Conservation (phyloP, 495 filamentous ascomycete species). For the Aspergillus homomorphus region DNA sequence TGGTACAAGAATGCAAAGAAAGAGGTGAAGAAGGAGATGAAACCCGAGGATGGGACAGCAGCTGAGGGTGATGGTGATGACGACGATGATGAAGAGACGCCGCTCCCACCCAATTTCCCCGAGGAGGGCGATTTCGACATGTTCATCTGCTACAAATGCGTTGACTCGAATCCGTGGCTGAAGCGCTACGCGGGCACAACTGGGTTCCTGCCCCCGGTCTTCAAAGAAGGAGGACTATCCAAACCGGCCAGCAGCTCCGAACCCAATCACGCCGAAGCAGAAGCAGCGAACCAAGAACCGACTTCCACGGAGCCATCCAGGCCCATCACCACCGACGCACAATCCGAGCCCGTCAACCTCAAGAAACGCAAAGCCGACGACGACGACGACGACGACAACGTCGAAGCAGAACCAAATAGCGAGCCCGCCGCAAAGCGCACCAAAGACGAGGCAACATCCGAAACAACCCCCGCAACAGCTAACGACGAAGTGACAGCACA, state of each 20-base stretch:
- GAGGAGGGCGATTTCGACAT: slow-evolving; percentile 81
- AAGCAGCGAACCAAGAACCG: neutral
- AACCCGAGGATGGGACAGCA: neutral
- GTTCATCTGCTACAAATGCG: slow-evolving; percentile 92
- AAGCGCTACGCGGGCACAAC: slow-evolving; percentile 79
- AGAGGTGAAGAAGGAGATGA: slow-evolving; percentile 29
- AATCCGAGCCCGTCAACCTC: slow-evolving; percentile 19
- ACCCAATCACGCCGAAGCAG: neutral
- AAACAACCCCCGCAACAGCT: neutral
- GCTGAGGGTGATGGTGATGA: slow-evolving; percentile 22
- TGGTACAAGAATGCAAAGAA: slow-evolving; percentile 37
- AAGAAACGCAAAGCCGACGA: slow-evolving; percentile 81
- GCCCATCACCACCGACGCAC: slow-evolving; percentile 11
- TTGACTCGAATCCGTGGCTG: slow-evolving; percentile 87
- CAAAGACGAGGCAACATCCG: slow-evolving; percentile 37
- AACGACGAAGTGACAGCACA: neutral
- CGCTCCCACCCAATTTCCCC: slow-evolving; percentile 80
- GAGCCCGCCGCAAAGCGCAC: slow-evolving; percentile 56
- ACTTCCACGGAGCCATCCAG: slow-evolving; percentile 1
- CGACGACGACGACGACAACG: slow-evolving; percentile 48
- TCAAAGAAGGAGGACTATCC: slow-evolving; percentile 31
- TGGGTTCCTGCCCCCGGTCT: slow-evolving; percentile 77
- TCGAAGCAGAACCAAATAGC: slow-evolving; percentile 51
- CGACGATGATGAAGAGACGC: slow-evolving; percentile 51
- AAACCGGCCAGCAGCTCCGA: slow-evolving; percentile 1